Conservation (phyloP, 768 basidiomycete species). For the Phylloporus arenicola region DNA sequence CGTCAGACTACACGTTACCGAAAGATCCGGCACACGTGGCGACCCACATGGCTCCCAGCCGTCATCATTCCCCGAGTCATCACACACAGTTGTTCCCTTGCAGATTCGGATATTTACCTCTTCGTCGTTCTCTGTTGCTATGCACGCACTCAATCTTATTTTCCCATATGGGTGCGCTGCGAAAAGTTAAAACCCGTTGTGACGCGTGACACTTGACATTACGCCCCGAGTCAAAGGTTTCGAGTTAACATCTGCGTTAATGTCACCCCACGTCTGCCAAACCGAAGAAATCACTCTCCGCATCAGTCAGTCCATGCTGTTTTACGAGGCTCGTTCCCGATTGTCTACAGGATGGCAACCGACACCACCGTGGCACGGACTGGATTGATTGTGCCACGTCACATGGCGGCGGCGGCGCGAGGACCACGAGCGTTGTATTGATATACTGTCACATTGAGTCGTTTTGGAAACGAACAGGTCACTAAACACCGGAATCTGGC, state of each 20-base stretch:
- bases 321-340: constrained; percentile 1
- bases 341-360: neutral
- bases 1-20: constrained; percentile 5
- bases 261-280: constrained; percentile 27
- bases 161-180: too few relatives aligned
- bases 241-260: too few relatives aligned
- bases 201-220: constrained; percentile 7
- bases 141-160: constrained; percentile 17
- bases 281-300: constrained; percentile 28
- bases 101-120: too few relatives aligned
- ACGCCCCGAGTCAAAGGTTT: too few relatives aligned
- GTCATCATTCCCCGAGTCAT: constrained; percentile 6
- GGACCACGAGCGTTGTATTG: constrained; percentile 25
- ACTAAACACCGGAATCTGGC: constrained; percentile 21
- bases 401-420: constrained; percentile 19
- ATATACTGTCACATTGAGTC: constrained; percentile 16
- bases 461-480: constrained; percentile 29
- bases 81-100: too few relatives aligned
- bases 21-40: constrained; percentile 28
- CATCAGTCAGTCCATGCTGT: constrained; percentile 24
- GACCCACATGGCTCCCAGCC: constrained; percentile 18
- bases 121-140: constrained; percentile 19
- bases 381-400: too few relatives aligned
- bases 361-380: constrained; percentile 24
- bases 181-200: too few relatives aligned